Evolutionary conservation across 352 stramenopile genomes (phyloP).

Genomic region (Pythium folliculosum): DNA sequence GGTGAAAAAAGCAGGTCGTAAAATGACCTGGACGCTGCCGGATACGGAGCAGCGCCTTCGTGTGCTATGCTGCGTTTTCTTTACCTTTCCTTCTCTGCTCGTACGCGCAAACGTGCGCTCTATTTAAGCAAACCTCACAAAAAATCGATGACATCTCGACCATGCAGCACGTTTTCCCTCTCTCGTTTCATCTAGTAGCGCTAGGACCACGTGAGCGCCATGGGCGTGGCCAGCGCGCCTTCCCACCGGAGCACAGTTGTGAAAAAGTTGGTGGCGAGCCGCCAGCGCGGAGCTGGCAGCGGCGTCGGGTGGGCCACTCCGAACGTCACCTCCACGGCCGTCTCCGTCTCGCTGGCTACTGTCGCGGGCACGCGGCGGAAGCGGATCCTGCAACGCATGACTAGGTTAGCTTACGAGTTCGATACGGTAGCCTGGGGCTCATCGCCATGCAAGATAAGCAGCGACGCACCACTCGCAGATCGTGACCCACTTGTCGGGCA

Average conservation of each 20-base stretch:
- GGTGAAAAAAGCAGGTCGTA: too few species aligned
- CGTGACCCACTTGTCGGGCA: constrained; percentile 21
- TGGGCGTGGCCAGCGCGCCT: constrained; percentile 4
- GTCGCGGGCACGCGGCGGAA: not conserved
- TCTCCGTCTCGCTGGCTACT: not conserved
- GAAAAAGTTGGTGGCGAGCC: constrained; percentile 21
- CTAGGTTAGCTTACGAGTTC: not conserved
- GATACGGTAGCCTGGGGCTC: not conserved
- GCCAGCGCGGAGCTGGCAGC: constrained; percentile 3
- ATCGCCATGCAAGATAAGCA: not conserved
- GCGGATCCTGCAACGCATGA: not conserved
- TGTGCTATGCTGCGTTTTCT: too few species aligned
- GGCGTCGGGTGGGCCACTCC: constrained; percentile 10
- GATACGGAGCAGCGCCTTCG: too few species aligned
- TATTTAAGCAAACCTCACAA: constrained; percentile 6
- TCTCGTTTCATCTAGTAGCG: not conserved
- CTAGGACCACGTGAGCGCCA: constrained; percentile 18
- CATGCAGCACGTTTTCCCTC: not conserved
- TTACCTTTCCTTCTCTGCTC: too few species aligned
- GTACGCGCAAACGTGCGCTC: not conserved
- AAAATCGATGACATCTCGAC: not conserved
- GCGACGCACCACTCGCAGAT: constrained; percentile 12
- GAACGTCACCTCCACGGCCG: constrained; percentile 13
- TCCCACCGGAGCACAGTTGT: constrained; percentile 20
- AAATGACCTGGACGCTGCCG: too few species aligned